phyloP scores from a whole-genome alignment of 129 eudicot species.

The Flaveria bidentis region DNA sequence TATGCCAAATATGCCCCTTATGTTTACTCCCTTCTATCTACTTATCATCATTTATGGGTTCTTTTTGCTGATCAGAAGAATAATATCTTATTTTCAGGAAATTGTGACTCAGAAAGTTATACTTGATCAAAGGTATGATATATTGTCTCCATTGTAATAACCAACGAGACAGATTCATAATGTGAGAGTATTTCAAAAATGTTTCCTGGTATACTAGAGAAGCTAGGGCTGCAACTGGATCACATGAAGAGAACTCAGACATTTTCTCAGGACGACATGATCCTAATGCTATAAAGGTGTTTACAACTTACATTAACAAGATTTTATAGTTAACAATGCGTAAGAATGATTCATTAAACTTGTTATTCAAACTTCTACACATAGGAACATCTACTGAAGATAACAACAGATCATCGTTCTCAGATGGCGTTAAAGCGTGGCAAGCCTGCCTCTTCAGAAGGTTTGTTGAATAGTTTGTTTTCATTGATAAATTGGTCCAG shows the following conservation, averaged over 20 bases:
- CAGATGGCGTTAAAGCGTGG: constrained; percentile 82
- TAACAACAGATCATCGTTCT: constrained; percentile 80
- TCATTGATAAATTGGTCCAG: background rate
- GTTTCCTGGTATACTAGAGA: constrained; percentile 48
- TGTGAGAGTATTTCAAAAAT: constrained; percentile 6
- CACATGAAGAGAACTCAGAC: constrained; percentile 61
- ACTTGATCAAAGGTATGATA: constrained; percentile 75
- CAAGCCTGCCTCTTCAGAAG: constrained; percentile 61
- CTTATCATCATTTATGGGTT: constrained; percentile 5
- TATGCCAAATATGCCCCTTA: constrained; percentile 29
- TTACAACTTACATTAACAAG: background rate
- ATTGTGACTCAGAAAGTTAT: constrained; percentile 67
- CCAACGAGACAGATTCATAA: constrained; percentile 12
- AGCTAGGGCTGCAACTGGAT: constrained; percentile 58
- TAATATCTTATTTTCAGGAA: constrained; percentile 54
- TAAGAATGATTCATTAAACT: constrained; percentile 18
- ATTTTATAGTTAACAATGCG: constrained; percentile 1
- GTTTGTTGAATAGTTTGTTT: constrained; percentile 36
- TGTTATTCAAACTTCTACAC: constrained; percentile 20
- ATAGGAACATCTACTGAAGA: constrained; percentile 83
- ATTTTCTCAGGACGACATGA: constrained; percentile 74
- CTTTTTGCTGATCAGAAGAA: constrained; percentile 9
- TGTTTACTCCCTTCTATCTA: background rate
- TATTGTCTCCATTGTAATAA: constrained; percentile 9
- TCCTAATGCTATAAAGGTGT: constrained; percentile 85